phyloP scores from a whole-genome alignment of 129 eudicot genomes.

The Lactuca saligna region DNA sequence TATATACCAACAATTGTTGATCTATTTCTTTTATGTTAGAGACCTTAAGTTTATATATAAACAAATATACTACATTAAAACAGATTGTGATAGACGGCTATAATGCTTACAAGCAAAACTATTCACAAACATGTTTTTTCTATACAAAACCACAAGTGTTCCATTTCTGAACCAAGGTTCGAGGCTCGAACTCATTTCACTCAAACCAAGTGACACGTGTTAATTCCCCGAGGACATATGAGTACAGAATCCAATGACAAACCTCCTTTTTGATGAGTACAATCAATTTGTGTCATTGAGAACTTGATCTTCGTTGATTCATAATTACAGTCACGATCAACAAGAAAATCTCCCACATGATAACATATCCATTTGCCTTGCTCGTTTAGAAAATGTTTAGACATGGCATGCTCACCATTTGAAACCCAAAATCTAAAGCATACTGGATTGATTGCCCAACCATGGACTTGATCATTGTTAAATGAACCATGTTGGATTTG shows the following conservation, averaged over 20 bases:
- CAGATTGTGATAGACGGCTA: no score
- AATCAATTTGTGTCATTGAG: slow-evolving; percentile 83
- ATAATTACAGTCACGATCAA: background rate
- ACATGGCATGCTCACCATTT: slow-evolving; percentile 35
- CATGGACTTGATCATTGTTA: slow-evolving; percentile 44
- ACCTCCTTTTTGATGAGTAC: slow-evolving; percentile 89
- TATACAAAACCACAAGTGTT: background rate
- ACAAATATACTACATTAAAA: no score
- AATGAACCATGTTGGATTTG: slow-evolving; percentile 13
- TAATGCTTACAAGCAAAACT: background rate
- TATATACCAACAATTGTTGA: no score
- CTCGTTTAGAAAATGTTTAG: slow-evolving; percentile 43
- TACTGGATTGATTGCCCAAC: slow-evolving; percentile 73
- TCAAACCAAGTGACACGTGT: background rate
- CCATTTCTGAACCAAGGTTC: background rate
- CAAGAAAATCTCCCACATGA: slow-evolving; percentile 68
- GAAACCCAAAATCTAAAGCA: slow-evolving; percentile 54
- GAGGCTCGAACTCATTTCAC: background rate
- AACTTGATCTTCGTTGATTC: slow-evolving; percentile 49
- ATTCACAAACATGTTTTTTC: background rate
- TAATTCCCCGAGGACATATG: slow-evolving; percentile 28
- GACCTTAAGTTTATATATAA: no score
- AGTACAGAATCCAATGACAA: slow-evolving; percentile 70
- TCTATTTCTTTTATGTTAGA: no score
- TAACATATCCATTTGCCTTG: slow-evolving; percentile 48